These are phyloP conservation scores for Solanum tacnaense DNA, from an alignment of 257 asterid species.

Conservation along the genomic window DNA sequence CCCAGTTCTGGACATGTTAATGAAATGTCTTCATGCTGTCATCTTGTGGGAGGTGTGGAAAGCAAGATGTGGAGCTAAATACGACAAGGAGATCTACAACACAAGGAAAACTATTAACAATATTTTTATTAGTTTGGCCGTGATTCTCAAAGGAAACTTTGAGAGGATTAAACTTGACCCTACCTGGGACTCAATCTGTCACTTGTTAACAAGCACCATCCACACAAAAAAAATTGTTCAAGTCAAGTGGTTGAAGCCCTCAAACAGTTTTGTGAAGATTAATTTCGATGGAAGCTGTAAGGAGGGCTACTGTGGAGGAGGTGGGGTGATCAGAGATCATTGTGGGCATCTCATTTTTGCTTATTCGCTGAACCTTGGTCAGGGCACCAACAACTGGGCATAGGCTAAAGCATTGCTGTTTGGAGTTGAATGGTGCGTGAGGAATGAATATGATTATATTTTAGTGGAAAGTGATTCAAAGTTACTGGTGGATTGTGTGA, in stretches of 20 bases:
- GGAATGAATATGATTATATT: too few species aligned
- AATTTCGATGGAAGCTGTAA: background rate
- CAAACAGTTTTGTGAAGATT: background rate
- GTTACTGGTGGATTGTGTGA: too few species aligned
- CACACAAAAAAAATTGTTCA: background rate
- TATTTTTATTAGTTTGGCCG: background rate
- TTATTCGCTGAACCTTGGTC: too few species aligned
- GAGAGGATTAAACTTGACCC: background rate
- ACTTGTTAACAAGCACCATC: background rate
- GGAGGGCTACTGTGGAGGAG: background rate
- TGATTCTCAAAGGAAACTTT: too few species aligned
- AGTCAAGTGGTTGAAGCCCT: background rate
- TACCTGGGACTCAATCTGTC: background rate
- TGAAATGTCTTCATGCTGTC: too few species aligned
- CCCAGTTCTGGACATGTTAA: background rate
- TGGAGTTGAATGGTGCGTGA: too few species aligned
- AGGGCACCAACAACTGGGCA: too few species aligned
- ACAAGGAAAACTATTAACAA: background rate
- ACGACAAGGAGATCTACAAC: background rate
- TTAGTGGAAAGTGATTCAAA: too few species aligned
- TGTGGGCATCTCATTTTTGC: too few species aligned
- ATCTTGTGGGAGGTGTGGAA: background rate
- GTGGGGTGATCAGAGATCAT: background rate
- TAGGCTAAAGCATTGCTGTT: too few species aligned
- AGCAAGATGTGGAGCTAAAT: background rate